A percentile compares a stretch with the other conserved stretches of the same genome.
Conservation (phyloP, 345 rosid species). For the Camelina hispida region DNA sequence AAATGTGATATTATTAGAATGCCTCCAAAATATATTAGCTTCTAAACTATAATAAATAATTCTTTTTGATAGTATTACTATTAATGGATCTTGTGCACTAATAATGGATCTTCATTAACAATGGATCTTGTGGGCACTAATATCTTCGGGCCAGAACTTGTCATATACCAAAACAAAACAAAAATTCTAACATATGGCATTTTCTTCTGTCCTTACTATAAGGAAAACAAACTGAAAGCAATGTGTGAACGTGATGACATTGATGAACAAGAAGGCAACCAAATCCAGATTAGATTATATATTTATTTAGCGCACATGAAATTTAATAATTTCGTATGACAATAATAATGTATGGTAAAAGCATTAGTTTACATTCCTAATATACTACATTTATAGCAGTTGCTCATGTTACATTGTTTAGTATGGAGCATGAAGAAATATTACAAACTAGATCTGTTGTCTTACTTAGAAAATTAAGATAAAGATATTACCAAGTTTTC, state of each 20-base stretch:
- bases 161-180: not conserved
- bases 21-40: not conserved
- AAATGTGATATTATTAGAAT: not conserved
- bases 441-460: not conserved
- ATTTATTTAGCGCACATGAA: not conserved
- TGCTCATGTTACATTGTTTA: not conserved
- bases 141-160: not conserved
- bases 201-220: not conserved
- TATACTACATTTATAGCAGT: not conserved
- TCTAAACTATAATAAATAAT: not conserved
- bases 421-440: not conserved
- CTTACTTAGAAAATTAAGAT: not conserved
- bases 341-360: not conserved
- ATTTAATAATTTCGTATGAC: not conserved
- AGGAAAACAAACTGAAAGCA: not conserved
- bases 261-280: not conserved
- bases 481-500: not conserved
- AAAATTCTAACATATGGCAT: not conserved
- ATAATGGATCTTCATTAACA: not conserved
- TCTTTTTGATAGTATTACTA: not conserved
- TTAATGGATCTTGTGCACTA: not conserved
- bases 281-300: not conserved
- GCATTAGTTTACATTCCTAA: not conserved
- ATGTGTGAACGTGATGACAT: conserved; percentile 2
- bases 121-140: not conserved